Evolutionary conservation across 768 basidiomycete species (phyloP), one percentile per base, ranked within the genome.

Genomic region (Mycena rebaudengoi): DNA sequence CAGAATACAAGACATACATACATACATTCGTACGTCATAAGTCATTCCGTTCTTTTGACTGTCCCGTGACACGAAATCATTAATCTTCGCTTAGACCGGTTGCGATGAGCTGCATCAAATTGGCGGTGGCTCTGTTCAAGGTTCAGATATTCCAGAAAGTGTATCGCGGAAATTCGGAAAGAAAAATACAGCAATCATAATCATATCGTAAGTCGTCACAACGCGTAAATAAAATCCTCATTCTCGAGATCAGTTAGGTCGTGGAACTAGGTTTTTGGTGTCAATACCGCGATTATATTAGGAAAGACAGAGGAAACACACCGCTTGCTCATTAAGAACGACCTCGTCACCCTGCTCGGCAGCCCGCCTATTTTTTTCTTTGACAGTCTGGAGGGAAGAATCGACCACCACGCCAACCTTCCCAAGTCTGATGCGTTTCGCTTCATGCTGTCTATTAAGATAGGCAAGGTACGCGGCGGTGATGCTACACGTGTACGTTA

Each of bases 201-300:
- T 13, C 28, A 20, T 5, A 49, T 5, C 14, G n/a, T n/a, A n/a
- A n/a, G n/a, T n/a, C n/a, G n/a, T 70, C 60, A 75, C 61, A 75
- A 57, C 2, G 61, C 73, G 51, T 74, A 76, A 12, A 76, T 72
- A 54, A 76, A 75, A 62, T 75, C 75, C 62, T 72, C 71, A 54
- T 81, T 80, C 50, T 69, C 65, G 18, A 59, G 50, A 65, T 81
- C 81, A 10, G 81, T 78, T 13, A 82, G 62, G 65, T 82, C 80
- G 48, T 77, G 67, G 56, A 82, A 81, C 0, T 78, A 74, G n/a
- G n/a, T n/a, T n/a, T n/a, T n/a, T n/a, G n/a, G n/a, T n/a, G n/a
- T n/a, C n/a, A n/a, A n/a, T n/a, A n/a, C n/a, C n/a, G n/a, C n/a
- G n/a, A n/a, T n/a, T n/a, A n/a, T n/a, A n/a, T n/a, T n/a, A n/a